Percentiles rank a stretch among this genome's conserved stretches.
phyloP scores from a whole-genome alignment of 768 basidiomycete genomes.

The Suillus ampliporus region DNA sequence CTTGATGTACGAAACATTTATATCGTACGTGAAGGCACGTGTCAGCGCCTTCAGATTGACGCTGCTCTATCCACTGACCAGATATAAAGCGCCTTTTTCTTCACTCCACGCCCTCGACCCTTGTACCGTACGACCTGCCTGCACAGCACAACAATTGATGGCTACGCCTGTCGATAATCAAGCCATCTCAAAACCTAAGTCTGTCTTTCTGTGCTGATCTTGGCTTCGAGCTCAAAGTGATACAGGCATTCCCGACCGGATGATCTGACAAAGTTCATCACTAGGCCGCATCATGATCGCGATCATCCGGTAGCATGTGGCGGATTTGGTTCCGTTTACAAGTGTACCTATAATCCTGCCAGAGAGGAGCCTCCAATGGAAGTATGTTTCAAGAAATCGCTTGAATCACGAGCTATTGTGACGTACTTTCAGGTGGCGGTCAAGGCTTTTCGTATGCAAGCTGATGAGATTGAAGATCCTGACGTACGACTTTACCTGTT shows the following conservation, averaged over 20 bases:
- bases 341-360: not conserved
- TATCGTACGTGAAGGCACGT: too few relatives aligned
- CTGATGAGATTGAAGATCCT: not conserved
- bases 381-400: not conserved
- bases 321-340: not conserved
- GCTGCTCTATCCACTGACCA: not conserved
- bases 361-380: not conserved
- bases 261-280: not conserved
- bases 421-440: conserved; percentile 4
- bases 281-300: not conserved
- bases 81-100: not conserved
- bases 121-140: not conserved
- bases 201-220: not conserved
- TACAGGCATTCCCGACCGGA: not conserved
- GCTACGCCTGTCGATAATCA: not conserved
- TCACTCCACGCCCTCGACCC: not conserved
- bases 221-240: not conserved
- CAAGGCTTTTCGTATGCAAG: not conserved
- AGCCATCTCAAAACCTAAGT: not conserved
- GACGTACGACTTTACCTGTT: not conserved
- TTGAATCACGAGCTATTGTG: not conserved
- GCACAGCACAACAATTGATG: not conserved
- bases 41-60: not conserved
- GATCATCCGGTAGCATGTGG: not conserved
- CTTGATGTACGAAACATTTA: too few relatives aligned